Evolutionary conservation across 176 grass and related monocot species (phyloP), one percentile per base, ranked within the genome.

Genomic region (Themeda triandra): DNA sequence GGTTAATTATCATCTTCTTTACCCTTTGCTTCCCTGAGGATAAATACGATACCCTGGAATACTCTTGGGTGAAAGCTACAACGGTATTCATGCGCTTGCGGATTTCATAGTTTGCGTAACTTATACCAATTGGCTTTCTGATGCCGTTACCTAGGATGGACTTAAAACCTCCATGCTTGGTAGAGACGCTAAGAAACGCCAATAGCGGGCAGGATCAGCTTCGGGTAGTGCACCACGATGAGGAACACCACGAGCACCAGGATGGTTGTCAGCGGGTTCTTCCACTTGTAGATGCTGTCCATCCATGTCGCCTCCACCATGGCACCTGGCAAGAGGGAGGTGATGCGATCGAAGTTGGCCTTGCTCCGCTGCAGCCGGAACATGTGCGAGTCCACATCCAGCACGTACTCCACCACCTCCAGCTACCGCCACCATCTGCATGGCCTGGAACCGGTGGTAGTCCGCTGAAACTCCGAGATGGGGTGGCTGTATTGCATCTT

Each of bases 371-470:
- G 76, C 80, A 97, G 80, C 89, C 94, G 94, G 85, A 88, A 94
- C 94, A 94, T 92, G 85, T 94, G 83, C 0, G 83, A 87, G 85
- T 91, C 87, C 5, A 94, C 94, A 70, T 97, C 94, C 2, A 97
- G 89, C 80, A 97, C 85, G 89, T 97, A 97, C 80, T 97, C 94
- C 14, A 97, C 94, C 12, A 97, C 94, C 85, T 97, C 94, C 0
- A 88, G 48, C 0, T 6, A 37, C 3, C 35, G 90, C 92, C 65
- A 94, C 92, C 56, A 90, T 79, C 46, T 83, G 53, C 86, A 97
- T 90, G 5, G 94, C 94, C 45, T 88, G 85, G 64, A 68, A 72
- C 0, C 88, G 85, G 10, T 92, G 87, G 73, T 78, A 80, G 44
- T 97, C 88, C 79, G 53, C 86, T 89, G 89, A 60, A 92, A 37